Base-by-base conservation (phyloP, 768 basidiomycete species). In the Podaxis sp. region DNA sequence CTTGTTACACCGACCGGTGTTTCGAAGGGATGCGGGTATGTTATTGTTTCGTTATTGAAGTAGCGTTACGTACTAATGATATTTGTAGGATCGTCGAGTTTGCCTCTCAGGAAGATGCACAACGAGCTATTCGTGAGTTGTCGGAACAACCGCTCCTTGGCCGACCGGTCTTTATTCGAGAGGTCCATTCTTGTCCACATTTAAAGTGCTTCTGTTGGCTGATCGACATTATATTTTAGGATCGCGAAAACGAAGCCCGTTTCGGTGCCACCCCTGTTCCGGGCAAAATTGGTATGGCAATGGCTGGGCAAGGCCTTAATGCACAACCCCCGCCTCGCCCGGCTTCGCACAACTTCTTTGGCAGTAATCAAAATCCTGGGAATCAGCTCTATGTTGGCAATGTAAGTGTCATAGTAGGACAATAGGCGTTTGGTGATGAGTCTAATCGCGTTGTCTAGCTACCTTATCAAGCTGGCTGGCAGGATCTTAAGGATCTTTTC, bases 1-100 rank as follows among this genome's bases (percentile, higher is more conserved):
- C 87, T 99, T 72, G 82, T 95, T 69, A 97, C 97, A 5, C 96
- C 96, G 15, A 96, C 92, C 22, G 96, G 96, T 33, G 87, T 96
- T 59, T 98, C 96, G 26, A 99, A 99, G 76, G 96, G 96, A 74
- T 99, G 96, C 88, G 96, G 96, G 97, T 98, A 71, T 78, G 96
- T 85, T 6, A 52, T 40, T 49, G 15, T 40, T 64, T 44, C 39
- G 48, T 11, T 48, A 44, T 30, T 28, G 28, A 52, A 38, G 33
- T n/a, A 2, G 19, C 26, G 39, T 65, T 78, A 12, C 38, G n/a
- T 0, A 55, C 54, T 71, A 8, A 71, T 30, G 5, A 19, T 46
- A 15, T 7, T 42, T 28, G 0, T 64, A 99, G 96, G 61, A 97
- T 99, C 68, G 96, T 99, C 69, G 96, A 99, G 75, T 98, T 92